Percentiles rank a stretch among this genome's conserved stretches.
phyloP scores from a whole-genome alignment of 2,329 filamentous ascomycete species.

The Aspergillus cejpii region DNA sequence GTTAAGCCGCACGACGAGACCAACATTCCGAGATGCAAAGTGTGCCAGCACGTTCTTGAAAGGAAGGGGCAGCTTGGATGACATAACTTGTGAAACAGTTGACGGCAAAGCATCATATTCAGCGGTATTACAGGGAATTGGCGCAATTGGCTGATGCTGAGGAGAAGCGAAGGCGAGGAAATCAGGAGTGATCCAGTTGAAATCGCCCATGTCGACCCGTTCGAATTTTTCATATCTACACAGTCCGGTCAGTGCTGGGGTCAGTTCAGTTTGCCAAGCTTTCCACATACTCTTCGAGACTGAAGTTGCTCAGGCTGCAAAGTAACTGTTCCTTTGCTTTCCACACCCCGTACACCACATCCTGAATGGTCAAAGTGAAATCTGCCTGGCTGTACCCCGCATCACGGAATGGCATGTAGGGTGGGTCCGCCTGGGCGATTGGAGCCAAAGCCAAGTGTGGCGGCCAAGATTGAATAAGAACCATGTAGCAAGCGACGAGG shows the following conservation, averaged over 20 bases:
- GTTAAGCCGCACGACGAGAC: conserved; percentile 89
- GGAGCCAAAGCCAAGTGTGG: conserved; percentile 91
- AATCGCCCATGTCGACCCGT: conserved; percentile 94
- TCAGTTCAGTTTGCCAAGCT: background rate
- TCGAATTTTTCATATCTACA: conserved; percentile 84
- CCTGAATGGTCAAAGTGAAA: conserved; percentile 90
- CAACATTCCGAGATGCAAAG: conserved; percentile 81
- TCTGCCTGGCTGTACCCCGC: conserved; percentile 98
- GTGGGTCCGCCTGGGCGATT: conserved; percentile 92
- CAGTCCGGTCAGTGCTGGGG: conserved; percentile 9
- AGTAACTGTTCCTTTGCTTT: conserved; percentile 94
- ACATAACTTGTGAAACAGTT: conserved; percentile 64
- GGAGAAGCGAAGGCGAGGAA: conserved; percentile 97
- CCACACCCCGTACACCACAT: conserved; percentile 97
- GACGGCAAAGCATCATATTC: conserved; percentile 68
- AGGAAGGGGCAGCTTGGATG: conserved; percentile 65
- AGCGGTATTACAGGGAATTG: conserved; percentile 65
- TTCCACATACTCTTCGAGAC: conserved; percentile 68
- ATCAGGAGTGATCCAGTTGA: conserved; percentile 96
- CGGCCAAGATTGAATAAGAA: conserved; percentile 94
- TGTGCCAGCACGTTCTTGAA: conserved; percentile 96
- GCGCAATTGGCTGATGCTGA: conserved; percentile 68
- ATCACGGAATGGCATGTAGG: conserved; percentile 97
- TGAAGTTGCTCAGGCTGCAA: conserved; percentile 87
- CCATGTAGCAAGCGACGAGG: conserved; percentile 96